These are phyloP conservation scores for Amanita rubescens DNA, from an alignment of 768 basidiomycete genomes.

Conservation along the genomic window DNA sequence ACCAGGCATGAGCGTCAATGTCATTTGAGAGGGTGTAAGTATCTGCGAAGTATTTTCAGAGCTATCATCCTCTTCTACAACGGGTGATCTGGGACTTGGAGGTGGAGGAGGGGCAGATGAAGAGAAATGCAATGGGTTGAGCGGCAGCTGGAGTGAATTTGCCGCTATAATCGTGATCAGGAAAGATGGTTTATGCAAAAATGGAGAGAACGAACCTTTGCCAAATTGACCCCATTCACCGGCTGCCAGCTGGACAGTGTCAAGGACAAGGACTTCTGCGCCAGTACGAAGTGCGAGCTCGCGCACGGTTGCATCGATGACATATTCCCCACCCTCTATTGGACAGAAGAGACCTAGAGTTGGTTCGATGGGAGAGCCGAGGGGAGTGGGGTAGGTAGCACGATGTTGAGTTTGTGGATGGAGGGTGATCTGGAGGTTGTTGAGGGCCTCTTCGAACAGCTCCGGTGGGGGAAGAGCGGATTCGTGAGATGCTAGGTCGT, in stretches of 20 bases:
- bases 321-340: conserved; percentile 75
- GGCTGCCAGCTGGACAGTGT: conserved; percentile 77
- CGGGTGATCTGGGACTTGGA: conserved; percentile 18
- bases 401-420: conserved; percentile 79
- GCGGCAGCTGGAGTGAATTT: conserved; percentile 54
- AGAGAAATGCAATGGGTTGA: conserved; percentile 72
- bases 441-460: conserved; percentile 67
- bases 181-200: neutral
- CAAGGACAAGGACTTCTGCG: conserved; percentile 79
- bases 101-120: conserved; percentile 20
- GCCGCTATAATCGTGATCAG: conserved; percentile 46
- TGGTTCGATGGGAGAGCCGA: conserved; percentile 60
- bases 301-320: conserved; percentile 71
- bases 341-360: conserved; percentile 85
- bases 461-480: conserved; percentile 59
- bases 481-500: conserved; percentile 27
- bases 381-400: conserved; percentile 49
- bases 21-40: conserved; percentile 31
- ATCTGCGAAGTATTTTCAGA: conserved; percentile 24
- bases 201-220: conserved; percentile 40
- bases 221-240: conserved; percentile 88
- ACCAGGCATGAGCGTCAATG: conserved; percentile 34
- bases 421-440: conserved; percentile 68
- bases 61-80: conserved; percentile 41
- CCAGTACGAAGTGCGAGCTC: conserved; percentile 68